Base-by-base conservation (phyloP, 2,329 filamentous ascomycete genomes). In the Cladosporium sp. region DNA sequence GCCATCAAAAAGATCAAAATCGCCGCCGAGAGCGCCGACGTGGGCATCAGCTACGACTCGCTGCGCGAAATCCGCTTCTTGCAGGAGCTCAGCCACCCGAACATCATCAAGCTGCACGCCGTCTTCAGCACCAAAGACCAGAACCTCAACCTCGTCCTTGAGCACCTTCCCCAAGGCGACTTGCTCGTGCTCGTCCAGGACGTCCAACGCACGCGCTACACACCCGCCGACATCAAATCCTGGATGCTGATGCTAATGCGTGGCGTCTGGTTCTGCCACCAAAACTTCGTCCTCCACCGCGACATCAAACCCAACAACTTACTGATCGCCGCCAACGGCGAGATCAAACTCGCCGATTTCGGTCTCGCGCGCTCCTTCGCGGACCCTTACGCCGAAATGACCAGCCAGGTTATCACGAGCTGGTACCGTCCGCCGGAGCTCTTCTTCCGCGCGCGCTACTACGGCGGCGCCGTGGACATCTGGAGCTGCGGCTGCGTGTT, bases 251-350 rank as follows among this genome's bases (percentile, higher is more conserved):
- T 98, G 95, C 85, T 98, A n/a, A 87, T 86, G 30, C 89, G 94
- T 49, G 95, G 91, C 28, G 88, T 98, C 30, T 96, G 92, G 89
- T 99, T 96, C 83, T 98, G 95, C 79, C 95, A 99, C 79, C 91
- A 93, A 76, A 96, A 95, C 77, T 94, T 90, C 73, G 87, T 99
- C 21, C 85, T 99, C 32, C 95, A 99, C 80, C 91, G 95, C 72
- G 95, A 99, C 82, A 98, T 99, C 83, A 99, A 99, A 80, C 94
- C 94, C 57, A 98, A 98, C 86, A 99, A 99, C 81, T 82, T 98
- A 79, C 85, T 99, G 66, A 96, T 99, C 72, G 93, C 93, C 25
- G 91, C 92, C 49, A 91, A 97, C 76, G 94, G 95, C 58, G 91
- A 94, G 74, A 88, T 99, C 75, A 98, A 98, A 78, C 87, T 99